Conservation (phyloP, 106 monocot genomes). For the Allium sativum region DNA sequence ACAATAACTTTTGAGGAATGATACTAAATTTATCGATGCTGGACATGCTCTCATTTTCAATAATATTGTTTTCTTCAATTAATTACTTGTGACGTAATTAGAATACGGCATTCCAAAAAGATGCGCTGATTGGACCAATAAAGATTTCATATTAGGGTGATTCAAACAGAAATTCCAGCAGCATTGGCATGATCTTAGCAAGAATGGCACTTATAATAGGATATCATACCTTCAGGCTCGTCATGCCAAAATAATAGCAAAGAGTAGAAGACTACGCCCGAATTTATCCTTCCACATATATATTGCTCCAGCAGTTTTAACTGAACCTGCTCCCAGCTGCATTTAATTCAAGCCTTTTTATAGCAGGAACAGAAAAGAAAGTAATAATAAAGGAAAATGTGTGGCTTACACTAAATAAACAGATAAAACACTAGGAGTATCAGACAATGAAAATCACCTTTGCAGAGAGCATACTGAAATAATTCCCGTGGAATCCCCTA, state of each 20-base stretch:
- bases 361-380: slow-evolving; percentile 5
- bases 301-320: slow-evolving; percentile 51
- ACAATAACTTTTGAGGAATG: too few relatives aligned
- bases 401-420: not conserved
- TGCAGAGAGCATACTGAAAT: slow-evolving; percentile 21
- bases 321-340: slow-evolving; percentile 86
- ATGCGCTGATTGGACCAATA: too few relatives aligned
- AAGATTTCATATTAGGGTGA: too few relatives aligned
- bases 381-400: not conserved
- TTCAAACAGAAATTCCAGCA: too few relatives aligned
- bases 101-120: too few relatives aligned
- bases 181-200: too few relatives aligned
- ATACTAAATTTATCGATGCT: too few relatives aligned
- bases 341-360: slow-evolving; percentile 30
- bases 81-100: too few relatives aligned
- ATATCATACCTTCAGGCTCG: slow-evolving; percentile 33
- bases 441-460: slow-evolving; percentile 19
- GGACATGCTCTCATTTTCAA: too few relatives aligned
- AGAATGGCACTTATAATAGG: not conserved
- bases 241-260: slow-evolving; percentile 39
- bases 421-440: not conserved
- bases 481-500: slow-evolving; percentile 15
- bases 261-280: slow-evolving; percentile 50
- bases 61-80: too few relatives aligned
- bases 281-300: slow-evolving; percentile 27